Base-by-base conservation (phyloP, 768 basidiomycete genomes). In the Coprinellus aureogranulatus region DNA sequence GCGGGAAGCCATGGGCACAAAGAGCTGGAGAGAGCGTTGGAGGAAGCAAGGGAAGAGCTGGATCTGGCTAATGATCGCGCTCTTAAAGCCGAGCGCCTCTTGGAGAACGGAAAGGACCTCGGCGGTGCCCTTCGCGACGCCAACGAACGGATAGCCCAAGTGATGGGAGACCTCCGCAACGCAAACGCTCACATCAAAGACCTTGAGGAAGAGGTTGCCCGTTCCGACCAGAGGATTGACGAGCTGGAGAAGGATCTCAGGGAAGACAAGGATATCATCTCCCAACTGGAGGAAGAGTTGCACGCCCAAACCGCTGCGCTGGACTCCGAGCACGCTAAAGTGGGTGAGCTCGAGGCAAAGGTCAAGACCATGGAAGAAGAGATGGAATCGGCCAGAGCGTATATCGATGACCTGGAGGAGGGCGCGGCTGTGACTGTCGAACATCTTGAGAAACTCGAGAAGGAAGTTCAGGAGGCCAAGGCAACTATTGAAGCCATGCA, bases 121-220 rank as follows among this genome's bases (percentile, higher is more conserved):
- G 90, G 88, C 1, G 81, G 81, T 0, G 87, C 86, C 52, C 65
- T 90, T 55, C 80, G 78, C 58, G 83, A 85, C 40, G 87, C 87
- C 20, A 88, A 90, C 59, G 78, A 85, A 55, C 79, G 81, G 20
- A 72, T 88, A 37, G 79, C 72, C 28, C 72, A 79, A 51, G 71
- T 86, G 44, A 80, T 81, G 65, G 75, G 75, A 14, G 85, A 90
- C 52, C 69, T 92, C 41, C 78, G 81, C 62, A 81, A 78, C 56
- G 82, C 87, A 20, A 85, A 81, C 57, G 67, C 73, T 1, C 83
- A 85, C 51, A 81, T 86, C 58, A 75, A 78, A 64, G 84, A 82
- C 26, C 75, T 89, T 28, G 85, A 89, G 66, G 82, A 83, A 8
- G 86, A 88, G 54, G 72, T 81, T n/a, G 68, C 75, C 54, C 74